phyloP scores from a whole-genome alignment of 345 rosid genomes.

The Eutrema heterophyllum region DNA sequence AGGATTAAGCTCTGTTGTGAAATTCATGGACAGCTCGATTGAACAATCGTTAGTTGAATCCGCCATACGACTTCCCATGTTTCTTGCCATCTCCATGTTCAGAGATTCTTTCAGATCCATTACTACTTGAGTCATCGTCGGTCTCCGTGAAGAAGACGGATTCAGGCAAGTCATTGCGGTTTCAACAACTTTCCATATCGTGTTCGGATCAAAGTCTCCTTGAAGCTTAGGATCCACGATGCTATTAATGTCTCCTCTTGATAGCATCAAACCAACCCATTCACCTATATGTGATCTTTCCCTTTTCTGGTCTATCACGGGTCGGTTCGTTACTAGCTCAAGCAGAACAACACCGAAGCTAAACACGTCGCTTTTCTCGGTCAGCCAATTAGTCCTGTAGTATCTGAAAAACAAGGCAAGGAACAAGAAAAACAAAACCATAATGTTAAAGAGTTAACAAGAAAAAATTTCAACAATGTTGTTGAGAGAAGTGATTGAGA shows the following conservation, averaged over 20 bases:
- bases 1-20: slow-evolving; percentile 19
- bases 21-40: slow-evolving; percentile 17
- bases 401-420: slow-evolving; percentile 6
- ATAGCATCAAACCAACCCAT: slow-evolving; percentile 41
- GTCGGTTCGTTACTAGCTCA: slow-evolving; percentile 48
- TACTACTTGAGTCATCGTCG: slow-evolving; percentile 41
- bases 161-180: slow-evolving; percentile 45
- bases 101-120: slow-evolving; percentile 36
- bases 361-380: slow-evolving; percentile 55
- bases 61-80: slow-evolving; percentile 18
- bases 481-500: not conserved
- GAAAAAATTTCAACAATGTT: not conserved
- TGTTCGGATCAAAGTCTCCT: slow-evolving; percentile 35
- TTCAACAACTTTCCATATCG: slow-evolving; percentile 48
- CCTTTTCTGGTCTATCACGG: slow-evolving; percentile 30
- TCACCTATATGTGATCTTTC: slow-evolving; percentile 33
- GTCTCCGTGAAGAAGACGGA: slow-evolving; percentile 31
- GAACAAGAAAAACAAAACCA: not conserved
- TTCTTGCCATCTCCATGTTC: slow-evolving; percentile 15
- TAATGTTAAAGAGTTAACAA: not conserved
- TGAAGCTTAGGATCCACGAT: slow-evolving; percentile 49
- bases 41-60: slow-evolving; percentile 17
- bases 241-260: slow-evolving; percentile 40
- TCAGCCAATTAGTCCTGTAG: slow-evolving; percentile 32
- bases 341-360: slow-evolving; percentile 54